These are phyloP conservation scores for Backusella luteola DNA, from an alignment of 192 early-diverging fungal genomes.

Conservation along the genomic window DNA sequence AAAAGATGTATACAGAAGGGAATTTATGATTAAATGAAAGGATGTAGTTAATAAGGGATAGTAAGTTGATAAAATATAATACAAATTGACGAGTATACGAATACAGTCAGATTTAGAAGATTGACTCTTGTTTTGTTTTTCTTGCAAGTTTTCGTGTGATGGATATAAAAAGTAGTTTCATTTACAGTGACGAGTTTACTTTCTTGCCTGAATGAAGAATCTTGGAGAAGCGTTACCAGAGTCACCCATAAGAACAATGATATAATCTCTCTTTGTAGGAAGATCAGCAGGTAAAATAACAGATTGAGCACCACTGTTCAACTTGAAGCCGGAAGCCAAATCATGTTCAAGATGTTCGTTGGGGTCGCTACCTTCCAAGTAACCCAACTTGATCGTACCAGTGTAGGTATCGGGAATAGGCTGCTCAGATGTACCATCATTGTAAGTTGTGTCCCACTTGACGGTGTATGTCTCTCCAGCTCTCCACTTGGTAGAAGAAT, in stretches of 20 bases:
- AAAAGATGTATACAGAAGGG: neutral
- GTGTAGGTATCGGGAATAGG: constrained; percentile 22
- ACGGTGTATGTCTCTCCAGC: constrained; percentile 18
- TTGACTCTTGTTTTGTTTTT: neutral
- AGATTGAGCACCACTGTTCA: constrained; percentile 13
- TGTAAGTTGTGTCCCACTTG: constrained; percentile 12
- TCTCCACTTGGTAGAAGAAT: constrained; percentile 18
- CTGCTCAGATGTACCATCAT: neutral
- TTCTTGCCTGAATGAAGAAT: constrained; percentile 19
- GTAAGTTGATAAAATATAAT: constrained; percentile 2
- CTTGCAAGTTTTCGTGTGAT: neutral
- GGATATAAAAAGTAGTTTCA: neutral
- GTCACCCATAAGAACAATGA: constrained; percentile 28
- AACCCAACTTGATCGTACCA: constrained; percentile 23
- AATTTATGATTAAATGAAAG: neutral
- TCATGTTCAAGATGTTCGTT: constrained; percentile 24
- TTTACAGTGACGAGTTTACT: neutral
- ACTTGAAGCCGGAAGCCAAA: constrained; percentile 16
- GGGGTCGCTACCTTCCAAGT: constrained; percentile 6
- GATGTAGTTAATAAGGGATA: neutral
- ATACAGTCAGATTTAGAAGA: neutral
- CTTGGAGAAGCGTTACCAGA: constrained; percentile 24
- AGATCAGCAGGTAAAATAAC: constrained; percentile 16
- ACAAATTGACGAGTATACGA: neutral
- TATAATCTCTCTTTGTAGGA: constrained; percentile 14